These are phyloP conservation scores for Eimeria sp. DNA, from an alignment of 169 alveolate genomes.

Conservation along the genomic window DNA sequence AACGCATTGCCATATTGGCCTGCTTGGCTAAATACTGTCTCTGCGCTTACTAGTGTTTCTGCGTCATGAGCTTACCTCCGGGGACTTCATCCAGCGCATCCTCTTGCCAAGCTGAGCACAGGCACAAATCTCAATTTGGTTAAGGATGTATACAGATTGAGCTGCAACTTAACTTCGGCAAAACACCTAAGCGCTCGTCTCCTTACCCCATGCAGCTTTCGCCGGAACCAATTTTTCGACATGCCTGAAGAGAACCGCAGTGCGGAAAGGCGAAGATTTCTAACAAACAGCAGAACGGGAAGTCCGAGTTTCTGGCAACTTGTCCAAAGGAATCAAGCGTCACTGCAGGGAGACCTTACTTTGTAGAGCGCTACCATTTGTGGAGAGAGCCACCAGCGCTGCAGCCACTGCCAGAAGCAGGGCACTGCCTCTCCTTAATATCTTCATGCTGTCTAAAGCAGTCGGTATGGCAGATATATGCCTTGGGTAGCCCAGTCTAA, in stretches of 20 bases:
- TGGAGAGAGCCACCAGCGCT: neutral
- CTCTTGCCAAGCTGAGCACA: neutral
- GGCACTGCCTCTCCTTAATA: neutral
- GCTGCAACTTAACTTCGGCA: neutral
- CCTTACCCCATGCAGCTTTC: neutral
- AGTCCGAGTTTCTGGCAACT: neutral
- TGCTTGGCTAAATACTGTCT: neutral
- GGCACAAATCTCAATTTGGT: neutral
- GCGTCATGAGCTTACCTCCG: neutral
- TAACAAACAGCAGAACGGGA: neutral
- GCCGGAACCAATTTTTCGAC: conserved; percentile 36
- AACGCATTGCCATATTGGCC: neutral
- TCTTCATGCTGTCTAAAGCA: neutral
- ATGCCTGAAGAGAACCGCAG: conserved; percentile 16
- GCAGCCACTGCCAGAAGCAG: conserved; percentile 54
- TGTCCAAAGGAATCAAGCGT: neutral
- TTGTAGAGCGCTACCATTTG: neutral
- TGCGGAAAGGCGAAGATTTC: no score
- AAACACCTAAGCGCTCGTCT: neutral
- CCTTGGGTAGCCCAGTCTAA: neutral
- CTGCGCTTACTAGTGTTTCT: neutral
- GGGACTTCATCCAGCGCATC: conserved; percentile 4
- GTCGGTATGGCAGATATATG: neutral
- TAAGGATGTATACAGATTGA: neutral
- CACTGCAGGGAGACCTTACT: neutral